Evolutionary conservation across 495 filamentous ascomycete species (phyloP).

Genomic region (Collariella sp.): DNA sequence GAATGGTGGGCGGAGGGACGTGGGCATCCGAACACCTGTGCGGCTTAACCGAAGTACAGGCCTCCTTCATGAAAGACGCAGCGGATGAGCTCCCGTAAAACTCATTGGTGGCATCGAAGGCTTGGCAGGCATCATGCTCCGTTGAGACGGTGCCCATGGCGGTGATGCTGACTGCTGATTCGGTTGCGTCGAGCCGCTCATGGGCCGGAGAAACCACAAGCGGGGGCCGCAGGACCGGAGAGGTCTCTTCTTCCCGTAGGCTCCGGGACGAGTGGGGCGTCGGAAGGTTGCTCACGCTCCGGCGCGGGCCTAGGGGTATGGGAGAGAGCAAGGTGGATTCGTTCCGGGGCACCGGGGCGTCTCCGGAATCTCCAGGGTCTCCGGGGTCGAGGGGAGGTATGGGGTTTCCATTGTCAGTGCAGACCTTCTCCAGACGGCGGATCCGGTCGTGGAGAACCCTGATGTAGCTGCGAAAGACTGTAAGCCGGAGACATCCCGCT

Average conservation of each 20-base stretch:
- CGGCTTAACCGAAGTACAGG: constrained; percentile 25
- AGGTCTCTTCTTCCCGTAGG: not conserved
- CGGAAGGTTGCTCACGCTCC: not conserved
- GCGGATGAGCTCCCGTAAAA: constrained; percentile 39
- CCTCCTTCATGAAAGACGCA: constrained; percentile 37
- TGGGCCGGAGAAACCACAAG: not conserved
- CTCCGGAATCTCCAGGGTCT: not conserved
- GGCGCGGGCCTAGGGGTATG: not conserved
- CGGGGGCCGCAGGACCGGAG: not conserved
- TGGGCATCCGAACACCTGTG: not conserved
- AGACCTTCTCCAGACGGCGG: constrained; percentile 31
- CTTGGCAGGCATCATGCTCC: constrained; percentile 21
- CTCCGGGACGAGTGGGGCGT: not conserved
- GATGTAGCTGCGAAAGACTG: constrained; percentile 21
- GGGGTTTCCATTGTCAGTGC: constrained; percentile 25
- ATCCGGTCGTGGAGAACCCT: constrained; percentile 32
- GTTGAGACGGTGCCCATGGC: constrained; percentile 30
- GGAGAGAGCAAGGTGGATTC: not conserved
- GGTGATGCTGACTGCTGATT: constrained; percentile 26
- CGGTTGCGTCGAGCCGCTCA: constrained; percentile 8
- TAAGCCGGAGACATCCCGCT: not conserved
- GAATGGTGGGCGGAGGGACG: not conserved
- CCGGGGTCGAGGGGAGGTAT: constrained; percentile 14
- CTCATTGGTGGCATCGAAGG: constrained; percentile 25
- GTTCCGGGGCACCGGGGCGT: not conserved